Evolutionary conservation across 352 stramenopile genomes (phyloP).

Genomic region (Phytophthora agathidicida): DNA sequence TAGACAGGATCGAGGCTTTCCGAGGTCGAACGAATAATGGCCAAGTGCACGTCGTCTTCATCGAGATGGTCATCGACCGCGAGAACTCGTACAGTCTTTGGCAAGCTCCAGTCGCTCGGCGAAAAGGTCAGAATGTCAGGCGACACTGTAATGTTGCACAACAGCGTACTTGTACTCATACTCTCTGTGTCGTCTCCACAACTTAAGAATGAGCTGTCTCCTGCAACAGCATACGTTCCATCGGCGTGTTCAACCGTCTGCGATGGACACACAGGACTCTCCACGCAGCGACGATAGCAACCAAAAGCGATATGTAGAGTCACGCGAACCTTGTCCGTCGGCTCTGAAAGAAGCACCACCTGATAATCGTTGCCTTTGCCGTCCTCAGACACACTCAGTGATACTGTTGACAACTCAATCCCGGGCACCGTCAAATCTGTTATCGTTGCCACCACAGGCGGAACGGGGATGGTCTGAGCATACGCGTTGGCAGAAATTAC

Average conservation of each 20-base stretch:
- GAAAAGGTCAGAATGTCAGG: conserved; percentile 60
- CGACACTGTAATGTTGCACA: conserved; percentile 76
- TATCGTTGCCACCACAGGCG: conserved; percentile 33
- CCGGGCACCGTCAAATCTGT: conserved; percentile 60
- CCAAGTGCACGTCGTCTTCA: conserved; percentile 66
- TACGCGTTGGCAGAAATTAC: conserved; percentile 39
- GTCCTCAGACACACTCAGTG: conserved; percentile 66
- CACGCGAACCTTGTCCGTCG: conserved; percentile 54
- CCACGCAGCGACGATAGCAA: conserved; percentile 65
- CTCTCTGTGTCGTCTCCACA: conserved; percentile 30
- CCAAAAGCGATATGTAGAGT: conserved; percentile 48
- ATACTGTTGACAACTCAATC: conserved; percentile 73
- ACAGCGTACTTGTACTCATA: conserved; percentile 17
- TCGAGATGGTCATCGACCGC: conserved; percentile 75
- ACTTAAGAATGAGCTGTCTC: conserved; percentile 13
- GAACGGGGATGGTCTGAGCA: conserved; percentile 19
- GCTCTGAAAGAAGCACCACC: conserved; percentile 68
- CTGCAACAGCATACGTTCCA: conserved; percentile 9
- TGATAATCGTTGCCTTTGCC: conserved; percentile 80
- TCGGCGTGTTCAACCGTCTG: conserved; percentile 15
- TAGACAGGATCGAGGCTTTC: conserved; percentile 64
- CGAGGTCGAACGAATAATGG: conserved; percentile 53
- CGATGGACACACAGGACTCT: conserved; percentile 38
- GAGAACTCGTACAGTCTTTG: conserved; percentile 71
- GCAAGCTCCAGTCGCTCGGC: conserved; percentile 55